Evolutionary conservation across 2,329 filamentous ascomycete species (phyloP), one percentile per base, ranked within the genome.

Genomic region (Fusarium napiforme): DNA sequence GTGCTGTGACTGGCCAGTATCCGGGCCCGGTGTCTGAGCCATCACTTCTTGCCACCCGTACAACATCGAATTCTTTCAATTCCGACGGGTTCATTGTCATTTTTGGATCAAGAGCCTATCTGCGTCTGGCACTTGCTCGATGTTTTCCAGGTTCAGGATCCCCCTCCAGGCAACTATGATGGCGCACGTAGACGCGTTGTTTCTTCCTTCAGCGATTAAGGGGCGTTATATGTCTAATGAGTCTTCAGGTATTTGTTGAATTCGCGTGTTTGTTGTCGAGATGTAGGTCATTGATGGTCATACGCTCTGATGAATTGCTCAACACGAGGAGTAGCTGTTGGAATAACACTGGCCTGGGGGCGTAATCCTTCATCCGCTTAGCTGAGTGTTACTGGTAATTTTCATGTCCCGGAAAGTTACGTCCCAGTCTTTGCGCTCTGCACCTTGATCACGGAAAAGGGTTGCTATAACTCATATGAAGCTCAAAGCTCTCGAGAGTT

Each of bases 21-120:
- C 83, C 84, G 1, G 83, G 83, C 5, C 84, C 84, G 12, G 80
- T 82, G 57, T 86, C 84, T 47, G 80, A 80, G 23, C 85, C 85
- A 78, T 87, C 85, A 72, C 83, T 86, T 57, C 85, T 83, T 10
- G 80, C 81, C 45, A 87, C 80, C 57, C 80, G 79, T 28, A 87
- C 77, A 28, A 84, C 77, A 43, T 85, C 82, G 45, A 84, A 84
- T 9, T 85, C 83, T 53, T 82, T 83, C 59, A 79, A 71, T 5
- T 83, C 82, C 23, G 81, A 64, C 78, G 81, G 82, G 39, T 50
- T 56, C 52, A 60, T 55, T 26, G 60, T 40, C 46, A 45, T 62
- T 30, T 34, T 63, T 46, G 4, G 34, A 43, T 21, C 28, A 61
- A 46, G 47, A 30, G 26, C 47, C 23, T 39, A 47, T 34, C 26